These are phyloP conservation scores for Typha latifolia DNA, from an alignment of 176 grass and related monocot species.

Conservation along the genomic window DNA sequence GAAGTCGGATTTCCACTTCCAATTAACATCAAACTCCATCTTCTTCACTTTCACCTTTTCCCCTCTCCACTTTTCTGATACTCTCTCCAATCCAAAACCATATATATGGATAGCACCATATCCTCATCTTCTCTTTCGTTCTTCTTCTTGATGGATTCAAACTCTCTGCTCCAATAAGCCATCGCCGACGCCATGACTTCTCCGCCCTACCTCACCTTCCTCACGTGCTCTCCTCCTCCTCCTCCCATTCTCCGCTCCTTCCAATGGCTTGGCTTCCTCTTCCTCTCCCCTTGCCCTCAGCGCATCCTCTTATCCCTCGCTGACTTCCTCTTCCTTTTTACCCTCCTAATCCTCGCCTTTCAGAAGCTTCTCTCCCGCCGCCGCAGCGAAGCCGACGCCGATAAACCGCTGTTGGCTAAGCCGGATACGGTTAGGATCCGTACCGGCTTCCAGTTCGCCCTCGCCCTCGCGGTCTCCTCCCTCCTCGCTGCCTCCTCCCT, in stretches of 20 bases:
- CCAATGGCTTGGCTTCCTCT: conserved; percentile 12
- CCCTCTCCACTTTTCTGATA: no score
- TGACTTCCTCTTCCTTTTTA: conserved; percentile 34
- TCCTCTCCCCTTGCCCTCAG: conserved; percentile 44
- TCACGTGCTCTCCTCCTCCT: neutral
- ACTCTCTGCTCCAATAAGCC: no score
- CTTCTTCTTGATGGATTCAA: no score
- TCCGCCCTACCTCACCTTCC: conserved; percentile 12
- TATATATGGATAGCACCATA: no score
- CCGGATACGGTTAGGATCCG: neutral
- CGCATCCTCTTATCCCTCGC: conserved; percentile 20
- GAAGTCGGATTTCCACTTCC: no score
- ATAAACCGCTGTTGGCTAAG: conserved; percentile 32
- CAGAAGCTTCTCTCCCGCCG: conserved; percentile 4
- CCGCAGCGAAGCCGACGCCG: neutral
- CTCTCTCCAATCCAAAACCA: no score
- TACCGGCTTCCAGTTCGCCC: neutral
- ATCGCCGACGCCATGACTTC: neutral
- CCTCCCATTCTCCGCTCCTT: neutral
- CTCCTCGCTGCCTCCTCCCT: neutral
- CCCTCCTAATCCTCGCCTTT: neutral
- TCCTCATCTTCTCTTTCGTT: no score
- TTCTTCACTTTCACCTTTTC: no score
- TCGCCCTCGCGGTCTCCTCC: conserved; percentile 2
- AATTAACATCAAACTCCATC: no score